A percentile compares a stretch with the other conserved stretches of the same genome.
phyloP scores from a whole-genome alignment of 768 basidiomycete species.

The Boletus eberwhitei region DNA sequence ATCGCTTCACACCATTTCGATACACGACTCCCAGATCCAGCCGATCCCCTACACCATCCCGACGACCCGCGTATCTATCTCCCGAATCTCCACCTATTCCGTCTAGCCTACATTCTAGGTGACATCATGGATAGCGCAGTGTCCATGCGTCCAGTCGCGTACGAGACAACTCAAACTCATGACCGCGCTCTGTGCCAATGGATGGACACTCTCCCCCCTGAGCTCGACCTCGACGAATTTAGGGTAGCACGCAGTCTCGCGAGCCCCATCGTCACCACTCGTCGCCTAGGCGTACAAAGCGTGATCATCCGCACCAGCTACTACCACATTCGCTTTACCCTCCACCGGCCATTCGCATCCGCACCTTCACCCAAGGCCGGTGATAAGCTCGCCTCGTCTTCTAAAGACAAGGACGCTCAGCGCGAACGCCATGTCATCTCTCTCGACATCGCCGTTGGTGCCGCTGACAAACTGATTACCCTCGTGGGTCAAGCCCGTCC shows the following conservation, averaged over 20 bases:
- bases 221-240: constrained; percentile 75
- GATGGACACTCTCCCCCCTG: constrained; percentile 72
- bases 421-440: constrained; percentile 50
- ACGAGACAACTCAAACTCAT: constrained; percentile 68
- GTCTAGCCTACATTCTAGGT: constrained; percentile 73
- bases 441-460: constrained; percentile 69
- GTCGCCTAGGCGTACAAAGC: constrained; percentile 75
- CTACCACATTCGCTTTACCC: constrained; percentile 80
- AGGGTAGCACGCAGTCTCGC: constrained; percentile 70
- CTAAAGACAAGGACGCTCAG: constrained; percentile 25
- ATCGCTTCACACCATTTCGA: constrained; percentile 84
- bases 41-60: constrained; percentile 42
- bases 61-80: constrained; percentile 64
- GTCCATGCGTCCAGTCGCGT: constrained; percentile 74
- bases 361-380: constrained; percentile 21
- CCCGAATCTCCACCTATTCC: constrained; percentile 74
- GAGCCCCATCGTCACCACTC: constrained; percentile 52
- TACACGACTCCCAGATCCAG: constrained; percentile 69
- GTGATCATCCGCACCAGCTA: constrained; percentile 76
- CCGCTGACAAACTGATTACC: constrained; percentile 75
- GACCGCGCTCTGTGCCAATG: constrained; percentile 70
- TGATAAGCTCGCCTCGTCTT: constrained; percentile 32
- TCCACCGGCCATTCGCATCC: constrained; percentile 73
- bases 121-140: constrained; percentile 85
- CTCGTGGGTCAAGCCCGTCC: constrained; percentile 74